Evolutionary conservation across 2,329 filamentous ascomycete species (phyloP), one percentile per base, ranked within the genome.

Genomic region (Fusarium sp.): DNA sequence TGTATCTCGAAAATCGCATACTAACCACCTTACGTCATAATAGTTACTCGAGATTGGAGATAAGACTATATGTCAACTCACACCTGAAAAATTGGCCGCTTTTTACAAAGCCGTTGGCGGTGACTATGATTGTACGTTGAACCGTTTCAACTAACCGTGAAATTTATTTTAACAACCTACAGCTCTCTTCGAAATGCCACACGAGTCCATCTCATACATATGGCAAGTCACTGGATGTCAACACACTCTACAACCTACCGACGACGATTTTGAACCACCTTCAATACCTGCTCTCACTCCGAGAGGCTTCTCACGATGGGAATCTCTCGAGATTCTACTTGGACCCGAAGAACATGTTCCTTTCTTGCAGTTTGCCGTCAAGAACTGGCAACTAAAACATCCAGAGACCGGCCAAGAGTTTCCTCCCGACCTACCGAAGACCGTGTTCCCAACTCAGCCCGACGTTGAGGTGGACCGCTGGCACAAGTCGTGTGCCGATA

Each of bases 141-240:
- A n/a, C 5, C 17, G 26, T 17, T 6, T 17, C 15, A 15, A 57
- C 67, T 72, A 54, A 22, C 7, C 31, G 10, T 15, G 8, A 17
- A 17, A 3, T 22, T 6, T n/a, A 9, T 58, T 9, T 65, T 74
- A 45, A 72, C 36, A 9, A 33, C n/a, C 19, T 38, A 6, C 71
- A 89, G 87, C 86, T 24, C 87, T 98, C 55, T 98, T 98, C 78
- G 86, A 91, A 5, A 93, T 92, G 34, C 90, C 92, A 21, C 82
- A 90, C 63, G 83, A 89, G 38, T 91, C 91, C 43, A 90, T 99
- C 67, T 96, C 94, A 28, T 97, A 94, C 81, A 96, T 98, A 69
- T 98, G 97, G 85, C 92, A 94, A 75, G 92, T 92, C 9, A 88
- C 97, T 52, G 96, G 95, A 72, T 98, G 95, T 78, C 92, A 94